Evolutionary conservation across 495 filamentous ascomycete genomes (phyloP).

Genomic region (Trichoderma parareesei): DNA sequence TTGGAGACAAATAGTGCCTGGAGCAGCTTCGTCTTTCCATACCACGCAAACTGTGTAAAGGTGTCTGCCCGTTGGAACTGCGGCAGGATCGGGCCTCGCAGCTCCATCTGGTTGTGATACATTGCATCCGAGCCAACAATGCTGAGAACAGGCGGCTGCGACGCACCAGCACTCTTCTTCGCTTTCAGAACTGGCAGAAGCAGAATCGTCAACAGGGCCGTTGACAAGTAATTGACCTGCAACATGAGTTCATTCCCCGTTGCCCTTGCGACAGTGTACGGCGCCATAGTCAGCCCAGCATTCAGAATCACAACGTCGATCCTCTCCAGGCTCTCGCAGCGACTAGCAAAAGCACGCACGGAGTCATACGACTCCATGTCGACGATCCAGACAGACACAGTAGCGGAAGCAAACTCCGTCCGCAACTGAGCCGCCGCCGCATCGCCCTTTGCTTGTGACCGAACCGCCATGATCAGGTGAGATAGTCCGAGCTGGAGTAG

Average conservation of each 20-base stretch:
- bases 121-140: constrained; percentile 27
- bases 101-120: constrained; percentile 21
- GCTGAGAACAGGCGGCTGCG: constrained; percentile 24
- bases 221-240: constrained; percentile 34
- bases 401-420: constrained; percentile 25
- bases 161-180: constrained; percentile 18
- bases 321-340: constrained; percentile 22
- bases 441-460: constrained; percentile 36
- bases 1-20: constrained; percentile 27
- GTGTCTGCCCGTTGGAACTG: constrained; percentile 21
- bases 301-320: constrained; percentile 41
- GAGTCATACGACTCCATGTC: constrained; percentile 37
- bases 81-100: constrained; percentile 14
- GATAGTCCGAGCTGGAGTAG: constrained; percentile 24
- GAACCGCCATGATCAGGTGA: constrained; percentile 45
- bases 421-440: constrained; percentile 26
- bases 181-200: constrained; percentile 31
- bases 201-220: constrained; percentile 32
- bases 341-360: constrained; percentile 29
- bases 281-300: constrained; percentile 28
- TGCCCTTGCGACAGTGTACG: constrained; percentile 20
- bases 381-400: constrained; percentile 38
- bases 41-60: constrained; percentile 20
- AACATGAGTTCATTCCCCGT: constrained; percentile 32
- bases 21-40: constrained; percentile 31